Percentiles rank a stretch among this genome's conserved stretches.
Conservation (phyloP, 768 basidiomycete species). For the Trametes cingulata region DNA sequence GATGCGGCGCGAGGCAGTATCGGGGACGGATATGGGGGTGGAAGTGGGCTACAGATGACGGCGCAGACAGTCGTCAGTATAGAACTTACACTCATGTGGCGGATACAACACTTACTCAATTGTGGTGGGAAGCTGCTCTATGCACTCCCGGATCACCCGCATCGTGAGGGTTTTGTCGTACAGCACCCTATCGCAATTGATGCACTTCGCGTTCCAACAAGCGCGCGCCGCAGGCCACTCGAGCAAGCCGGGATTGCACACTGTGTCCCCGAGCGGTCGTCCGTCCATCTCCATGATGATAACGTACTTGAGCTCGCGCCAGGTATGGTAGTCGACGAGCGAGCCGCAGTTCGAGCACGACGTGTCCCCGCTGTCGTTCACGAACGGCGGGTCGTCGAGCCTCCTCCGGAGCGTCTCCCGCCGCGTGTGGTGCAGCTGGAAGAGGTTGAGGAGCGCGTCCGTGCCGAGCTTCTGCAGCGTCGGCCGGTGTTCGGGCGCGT, state of each 20-base stretch:
- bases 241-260: slow-evolving; percentile 47
- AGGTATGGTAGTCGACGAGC: slow-evolving; percentile 56
- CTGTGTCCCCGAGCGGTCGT: slow-evolving; percentile 60
- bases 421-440: slow-evolving; percentile 55
- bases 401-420: slow-evolving; percentile 50
- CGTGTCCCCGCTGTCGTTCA: slow-evolving; percentile 47
- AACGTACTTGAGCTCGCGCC: slow-evolving; percentile 63
- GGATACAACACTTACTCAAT: slow-evolving; percentile 29
- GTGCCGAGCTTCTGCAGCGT: slow-evolving; percentile 51
- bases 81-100: background rate
- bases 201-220: slow-evolving; percentile 62
- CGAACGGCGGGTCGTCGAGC: slow-evolving; percentile 60
- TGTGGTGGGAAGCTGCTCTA: slow-evolving; percentile 48
- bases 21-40: background rate
- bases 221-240: slow-evolving; percentile 60
- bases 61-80: background rate
- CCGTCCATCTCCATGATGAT: slow-evolving; percentile 59
- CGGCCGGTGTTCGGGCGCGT: slow-evolving; percentile 45
- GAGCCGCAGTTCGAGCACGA: slow-evolving; percentile 54
- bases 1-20: background rate
- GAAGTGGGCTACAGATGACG: background rate
- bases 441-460: slow-evolving; percentile 52
- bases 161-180: slow-evolving; percentile 60
- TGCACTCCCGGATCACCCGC: slow-evolving; percentile 54
- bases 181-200: slow-evolving; percentile 50